A percentile compares a stretch with the other conserved stretches of the same genome.
These are phyloP conservation scores for Populus hybrid DNA, from an alignment of 441 rosid species.

Conservation along the genomic window DNA sequence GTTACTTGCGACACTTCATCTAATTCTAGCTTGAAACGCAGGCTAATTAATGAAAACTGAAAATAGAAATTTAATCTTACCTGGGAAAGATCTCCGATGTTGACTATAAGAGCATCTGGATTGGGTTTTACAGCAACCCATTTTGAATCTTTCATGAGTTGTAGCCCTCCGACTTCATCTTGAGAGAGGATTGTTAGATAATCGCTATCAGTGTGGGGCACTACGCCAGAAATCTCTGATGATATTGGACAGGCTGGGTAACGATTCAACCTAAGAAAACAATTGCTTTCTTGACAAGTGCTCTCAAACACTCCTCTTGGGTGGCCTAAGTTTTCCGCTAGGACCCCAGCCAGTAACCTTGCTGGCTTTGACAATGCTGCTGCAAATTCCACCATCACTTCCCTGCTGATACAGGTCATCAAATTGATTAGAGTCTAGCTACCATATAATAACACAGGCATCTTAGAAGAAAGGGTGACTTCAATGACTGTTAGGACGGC, in stretches of 20 bases:
- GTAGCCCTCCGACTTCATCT: constrained; percentile 74
- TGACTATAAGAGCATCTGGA: constrained; percentile 59
- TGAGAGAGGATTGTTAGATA: constrained; percentile 62
- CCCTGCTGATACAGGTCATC: constrained; percentile 25
- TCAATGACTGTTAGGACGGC: background rate
- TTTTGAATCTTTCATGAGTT: constrained; percentile 57
- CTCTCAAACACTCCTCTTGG: constrained; percentile 20
- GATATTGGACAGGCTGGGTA: constrained; percentile 54
- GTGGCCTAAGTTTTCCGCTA: constrained; percentile 41
- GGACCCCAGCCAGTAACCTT: constrained; percentile 41
- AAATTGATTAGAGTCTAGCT: background rate
- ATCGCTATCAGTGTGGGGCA: constrained; percentile 72
- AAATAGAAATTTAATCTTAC: constrained; percentile 17
- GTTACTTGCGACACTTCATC: background rate
- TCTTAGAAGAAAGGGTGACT: no score
- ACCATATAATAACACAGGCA: background rate
- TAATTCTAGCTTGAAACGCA: background rate
- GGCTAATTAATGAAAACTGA: background rate
- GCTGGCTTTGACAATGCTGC: constrained; percentile 52
- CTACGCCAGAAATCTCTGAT: constrained; percentile 40
- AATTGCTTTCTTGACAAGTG: constrained; percentile 46
- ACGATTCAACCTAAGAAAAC: constrained; percentile 58
- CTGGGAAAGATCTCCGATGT: constrained; percentile 74
- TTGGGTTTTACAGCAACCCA: constrained; percentile 68
- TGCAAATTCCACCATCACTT: constrained; percentile 45